A percentile compares a stretch with the other conserved stretches of the same genome.
phyloP scores from a whole-genome alignment of 2,329 filamentous ascomycete species.

The Aspergillus sp. region DNA sequence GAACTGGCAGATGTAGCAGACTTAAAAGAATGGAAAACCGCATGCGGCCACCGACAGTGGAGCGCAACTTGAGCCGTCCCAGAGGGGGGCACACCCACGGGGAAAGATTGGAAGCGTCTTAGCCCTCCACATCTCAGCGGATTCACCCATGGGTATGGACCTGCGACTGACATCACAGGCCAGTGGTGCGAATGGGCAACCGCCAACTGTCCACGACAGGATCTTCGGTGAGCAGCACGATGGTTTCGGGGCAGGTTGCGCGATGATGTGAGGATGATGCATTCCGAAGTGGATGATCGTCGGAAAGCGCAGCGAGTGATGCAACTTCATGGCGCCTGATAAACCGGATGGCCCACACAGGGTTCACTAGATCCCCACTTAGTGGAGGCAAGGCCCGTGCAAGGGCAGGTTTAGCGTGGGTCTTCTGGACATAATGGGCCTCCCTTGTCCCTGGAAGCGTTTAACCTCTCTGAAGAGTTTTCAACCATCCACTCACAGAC shows the following conservation, averaged over 20 bases:
- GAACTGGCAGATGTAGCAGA: not conserved
- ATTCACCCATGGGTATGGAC: not conserved
- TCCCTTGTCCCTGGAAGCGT: not conserved
- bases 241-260: constrained; percentile 1
- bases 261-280: constrained; percentile 11
- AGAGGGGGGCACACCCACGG: constrained; percentile 7
- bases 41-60: constrained; percentile 4
- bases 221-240: constrained; percentile 1
- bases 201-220: not conserved
- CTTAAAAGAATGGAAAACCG: constrained; percentile 4
- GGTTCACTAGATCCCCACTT: not conserved
- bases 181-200: not conserved
- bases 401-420: not conserved
- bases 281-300: constrained; percentile 8
- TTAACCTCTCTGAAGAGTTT: constrained; percentile 9
- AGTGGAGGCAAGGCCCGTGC: constrained; percentile 5
- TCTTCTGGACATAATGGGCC: not conserved
- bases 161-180: constrained; percentile 5
- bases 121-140: not conserved
- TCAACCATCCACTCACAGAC: not conserved
- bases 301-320: constrained; percentile 3
- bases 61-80: not conserved
- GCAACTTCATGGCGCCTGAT: constrained; percentile 6
- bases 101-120: constrained; percentile 4
- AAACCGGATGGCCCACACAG: constrained; percentile 1